Evolutionary conservation across 352 stramenopile species (phyloP).

Genomic region (Globisporangium canariense): DNA sequence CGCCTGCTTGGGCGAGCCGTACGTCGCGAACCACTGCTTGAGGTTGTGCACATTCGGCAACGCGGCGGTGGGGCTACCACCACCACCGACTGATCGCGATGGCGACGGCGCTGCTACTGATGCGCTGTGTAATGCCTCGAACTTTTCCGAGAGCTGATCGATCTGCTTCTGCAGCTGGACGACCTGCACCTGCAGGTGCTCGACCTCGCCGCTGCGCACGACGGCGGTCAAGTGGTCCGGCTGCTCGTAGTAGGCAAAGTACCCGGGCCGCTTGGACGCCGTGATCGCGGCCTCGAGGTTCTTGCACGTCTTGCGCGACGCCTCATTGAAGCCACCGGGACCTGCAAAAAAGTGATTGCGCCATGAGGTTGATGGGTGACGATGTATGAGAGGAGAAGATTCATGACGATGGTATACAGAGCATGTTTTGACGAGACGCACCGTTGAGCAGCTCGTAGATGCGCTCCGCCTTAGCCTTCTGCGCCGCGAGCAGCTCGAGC

Average conservation of each 20-base stretch:
- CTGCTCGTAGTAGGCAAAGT: slow-evolving; percentile 71
- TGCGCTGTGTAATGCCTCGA: slow-evolving; percentile 21
- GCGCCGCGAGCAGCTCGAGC: slow-evolving; percentile 62
- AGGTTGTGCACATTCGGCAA: slow-evolving; percentile 45
- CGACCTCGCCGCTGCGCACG: slow-evolving; percentile 53
- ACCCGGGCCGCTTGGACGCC: slow-evolving; percentile 65
- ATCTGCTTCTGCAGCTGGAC: slow-evolving; percentile 69
- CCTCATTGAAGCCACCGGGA: slow-evolving; percentile 67
- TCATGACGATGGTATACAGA: not conserved
- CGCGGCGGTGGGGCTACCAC: not conserved
- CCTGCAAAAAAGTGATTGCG: slow-evolving; percentile 19
- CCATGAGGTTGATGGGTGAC: not conserved
- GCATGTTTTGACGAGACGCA: slow-evolving; percentile 15
- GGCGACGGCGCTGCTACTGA: not conserved
- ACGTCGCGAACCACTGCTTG: slow-evolving; percentile 73
- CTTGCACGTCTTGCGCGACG: slow-evolving; percentile 73
- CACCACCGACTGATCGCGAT: not conserved
- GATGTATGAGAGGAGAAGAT: not conserved
- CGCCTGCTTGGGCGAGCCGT: slow-evolving; percentile 54
- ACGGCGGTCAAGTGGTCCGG: slow-evolving; percentile 53
- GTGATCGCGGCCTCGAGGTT: slow-evolving; percentile 78
- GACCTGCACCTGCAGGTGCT: slow-evolving; percentile 56
- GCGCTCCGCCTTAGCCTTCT: slow-evolving; percentile 58
- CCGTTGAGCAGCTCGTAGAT: slow-evolving; percentile 60
- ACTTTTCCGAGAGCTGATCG: slow-evolving; percentile 57